A percentile compares a stretch with the other conserved stretches of the same genome.
phyloP scores from a whole-genome alignment of 768 basidiomycete genomes.

The Calocybe gangraenosa region DNA sequence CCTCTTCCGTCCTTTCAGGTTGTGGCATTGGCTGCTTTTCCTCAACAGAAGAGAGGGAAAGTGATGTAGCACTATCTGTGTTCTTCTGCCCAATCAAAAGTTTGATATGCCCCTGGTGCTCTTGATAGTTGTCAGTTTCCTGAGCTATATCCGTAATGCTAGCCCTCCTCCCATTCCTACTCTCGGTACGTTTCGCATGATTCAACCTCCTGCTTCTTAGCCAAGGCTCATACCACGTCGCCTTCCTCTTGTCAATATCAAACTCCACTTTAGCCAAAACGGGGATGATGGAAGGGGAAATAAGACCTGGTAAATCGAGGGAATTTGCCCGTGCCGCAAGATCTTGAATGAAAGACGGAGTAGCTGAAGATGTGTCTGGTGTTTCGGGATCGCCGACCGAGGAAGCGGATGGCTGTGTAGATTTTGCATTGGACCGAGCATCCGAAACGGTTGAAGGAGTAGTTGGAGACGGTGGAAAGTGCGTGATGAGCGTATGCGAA shows the following conservation, averaged over 20 bases:
- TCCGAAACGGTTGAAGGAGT: constrained; percentile 54
- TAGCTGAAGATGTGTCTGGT: constrained; percentile 46
- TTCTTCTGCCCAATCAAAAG: constrained; percentile 51
- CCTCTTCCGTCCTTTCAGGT: too few relatives aligned
- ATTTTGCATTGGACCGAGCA: constrained; percentile 42
- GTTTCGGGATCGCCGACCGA: constrained; percentile 45
- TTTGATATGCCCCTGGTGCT: constrained; percentile 36
- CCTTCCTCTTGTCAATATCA: constrained; percentile 79
- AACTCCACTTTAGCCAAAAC: constrained; percentile 95
- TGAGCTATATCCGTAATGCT: constrained; percentile 16
- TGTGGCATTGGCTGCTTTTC: not conserved
- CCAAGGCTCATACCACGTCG: constrained; percentile 88
- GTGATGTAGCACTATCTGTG: constrained; percentile 31
- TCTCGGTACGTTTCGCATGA: constrained; percentile 54
- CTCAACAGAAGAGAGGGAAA: constrained; percentile 15
- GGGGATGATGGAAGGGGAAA: constrained; percentile 63
- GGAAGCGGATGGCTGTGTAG: constrained; percentile 42
- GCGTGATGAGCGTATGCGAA: constrained; percentile 29
- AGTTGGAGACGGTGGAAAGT: constrained; percentile 44
- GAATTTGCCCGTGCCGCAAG: constrained; percentile 38
- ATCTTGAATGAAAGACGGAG: constrained; percentile 25
- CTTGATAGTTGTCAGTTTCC: constrained; percentile 19
- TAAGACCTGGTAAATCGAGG: constrained; percentile 64
- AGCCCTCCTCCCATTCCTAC: constrained; percentile 25
- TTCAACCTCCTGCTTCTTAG: constrained; percentile 58